Evolutionary conservation across 768 basidiomycete genomes (phyloP).

Genomic region (Amylocystis lapponica): DNA sequence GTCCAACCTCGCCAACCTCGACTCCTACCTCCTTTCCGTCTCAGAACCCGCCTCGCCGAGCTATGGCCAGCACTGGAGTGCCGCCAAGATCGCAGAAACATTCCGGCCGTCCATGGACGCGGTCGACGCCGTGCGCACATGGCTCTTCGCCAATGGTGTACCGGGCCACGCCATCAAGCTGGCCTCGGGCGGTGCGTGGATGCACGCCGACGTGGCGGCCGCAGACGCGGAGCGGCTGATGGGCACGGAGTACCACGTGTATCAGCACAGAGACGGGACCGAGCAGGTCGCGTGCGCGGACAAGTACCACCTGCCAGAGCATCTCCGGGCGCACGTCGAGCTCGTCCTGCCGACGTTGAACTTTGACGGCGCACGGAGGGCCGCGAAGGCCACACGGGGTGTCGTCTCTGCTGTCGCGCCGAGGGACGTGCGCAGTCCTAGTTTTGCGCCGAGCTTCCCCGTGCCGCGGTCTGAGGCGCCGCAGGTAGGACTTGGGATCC

Average conservation of each 20-base stretch:
- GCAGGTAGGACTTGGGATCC: slow-evolving; percentile 4
- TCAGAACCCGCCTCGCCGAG: slow-evolving; percentile 44
- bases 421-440: not conserved
- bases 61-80: slow-evolving; percentile 46
- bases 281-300: slow-evolving; percentile 52
- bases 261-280: slow-evolving; percentile 48
- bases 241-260: slow-evolving; percentile 49
- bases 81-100: slow-evolving; percentile 36
- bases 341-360: slow-evolving; percentile 68
- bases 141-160: slow-evolving; percentile 41
- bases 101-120: slow-evolving; percentile 42
- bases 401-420: slow-evolving; percentile 8
- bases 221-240: slow-evolving; percentile 40
- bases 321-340: slow-evolving; percentile 55
- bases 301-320: slow-evolving; percentile 56
- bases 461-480: too few relatives aligned
- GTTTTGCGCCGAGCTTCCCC: slow-evolving; percentile 1
- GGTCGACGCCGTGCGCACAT: slow-evolving; percentile 35
- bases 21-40: slow-evolving; percentile 41
- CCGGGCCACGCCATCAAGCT: slow-evolving; percentile 32
- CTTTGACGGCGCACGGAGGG: slow-evolving; percentile 45
- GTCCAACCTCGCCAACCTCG: slow-evolving; percentile 38
- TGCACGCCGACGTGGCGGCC: slow-evolving; percentile 35
- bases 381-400: slow-evolving; percentile 29
- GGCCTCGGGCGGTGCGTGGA: slow-evolving; percentile 36